Evolutionary conservation across 2,329 filamentous ascomycete genomes (phyloP).

Genomic region (Xylogone sp.): DNA sequence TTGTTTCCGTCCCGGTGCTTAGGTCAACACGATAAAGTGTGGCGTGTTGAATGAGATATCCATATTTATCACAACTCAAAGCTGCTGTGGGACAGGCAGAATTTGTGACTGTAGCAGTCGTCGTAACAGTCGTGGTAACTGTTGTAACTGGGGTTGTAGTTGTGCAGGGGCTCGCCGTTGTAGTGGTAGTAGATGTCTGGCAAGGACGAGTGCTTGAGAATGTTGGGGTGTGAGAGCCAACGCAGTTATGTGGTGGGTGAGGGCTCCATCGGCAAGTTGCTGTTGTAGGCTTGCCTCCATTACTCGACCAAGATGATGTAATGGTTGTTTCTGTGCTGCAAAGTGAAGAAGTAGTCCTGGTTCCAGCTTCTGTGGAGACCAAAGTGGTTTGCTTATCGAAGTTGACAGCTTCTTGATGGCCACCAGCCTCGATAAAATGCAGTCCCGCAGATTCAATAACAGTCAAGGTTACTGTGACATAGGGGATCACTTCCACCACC

Average conservation of each 20-base stretch:
- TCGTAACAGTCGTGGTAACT: not conserved
- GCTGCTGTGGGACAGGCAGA: not conserved
- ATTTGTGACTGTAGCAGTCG: not conserved
- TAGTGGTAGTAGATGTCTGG: not conserved
- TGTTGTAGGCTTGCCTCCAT: not conserved
- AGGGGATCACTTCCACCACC: not conserved
- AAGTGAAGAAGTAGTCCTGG: not conserved
- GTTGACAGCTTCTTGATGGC: too few species aligned
- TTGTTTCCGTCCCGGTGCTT: not conserved
- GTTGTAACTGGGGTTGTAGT: not conserved
- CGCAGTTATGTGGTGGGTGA: not conserved
- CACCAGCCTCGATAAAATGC: too few species aligned
- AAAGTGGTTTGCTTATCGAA: too few species aligned
- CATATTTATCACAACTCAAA: not conserved
- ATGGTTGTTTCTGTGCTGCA: not conserved
- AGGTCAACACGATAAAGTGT: slow-evolving; percentile 1
- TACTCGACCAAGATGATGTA: not conserved
- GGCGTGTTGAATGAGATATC: not conserved
- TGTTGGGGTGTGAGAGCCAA: not conserved
- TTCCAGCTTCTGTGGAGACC: not conserved
- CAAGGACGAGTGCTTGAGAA: not conserved
- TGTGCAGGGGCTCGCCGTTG: not conserved
- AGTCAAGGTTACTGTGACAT: not conserved
- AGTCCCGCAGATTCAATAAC: too few species aligned
- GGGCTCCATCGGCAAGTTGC: not conserved